phyloP scores from a whole-genome alignment of 371 early-diverging fungal genomes.

The Nematocida sp. region DNA sequence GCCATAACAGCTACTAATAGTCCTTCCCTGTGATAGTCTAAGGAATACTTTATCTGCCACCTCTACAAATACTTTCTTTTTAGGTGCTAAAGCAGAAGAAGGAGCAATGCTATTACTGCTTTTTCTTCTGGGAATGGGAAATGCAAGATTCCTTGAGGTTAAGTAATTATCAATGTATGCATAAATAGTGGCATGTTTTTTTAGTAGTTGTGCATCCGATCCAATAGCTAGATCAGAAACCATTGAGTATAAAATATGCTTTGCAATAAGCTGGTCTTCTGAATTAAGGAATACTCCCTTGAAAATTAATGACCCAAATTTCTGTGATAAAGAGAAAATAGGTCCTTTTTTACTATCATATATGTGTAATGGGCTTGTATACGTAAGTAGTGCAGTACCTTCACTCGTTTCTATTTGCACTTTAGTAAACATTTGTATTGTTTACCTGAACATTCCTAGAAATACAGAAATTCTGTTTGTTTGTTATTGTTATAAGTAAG shows the following conservation, averaged over 20 bases:
- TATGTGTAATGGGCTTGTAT: slow-evolving; percentile 3
- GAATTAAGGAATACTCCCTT: slow-evolving; percentile 39
- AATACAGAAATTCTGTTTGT: slow-evolving; percentile 14
- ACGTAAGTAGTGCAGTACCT: slow-evolving; percentile 25
- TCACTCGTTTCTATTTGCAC: slow-evolving; percentile 54
- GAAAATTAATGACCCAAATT: slow-evolving; percentile 31
- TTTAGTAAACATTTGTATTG: slow-evolving; percentile 47
- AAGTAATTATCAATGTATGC: slow-evolving; percentile 59
- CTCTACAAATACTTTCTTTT: slow-evolving; percentile 54
- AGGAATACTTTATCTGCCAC: slow-evolving; percentile 39
- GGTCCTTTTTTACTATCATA: slow-evolving; percentile 15
- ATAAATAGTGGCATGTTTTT: slow-evolving; percentile 52
- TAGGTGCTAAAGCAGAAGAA: neutral
- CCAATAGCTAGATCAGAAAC: slow-evolving; percentile 31
- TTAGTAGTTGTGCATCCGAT: slow-evolving; percentile 8
- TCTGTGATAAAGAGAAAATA: slow-evolving; percentile 35
- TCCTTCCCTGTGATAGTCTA: slow-evolving; percentile 19
- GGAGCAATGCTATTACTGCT: neutral
- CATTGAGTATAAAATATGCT: slow-evolving; percentile 29
- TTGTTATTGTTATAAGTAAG: neutral
- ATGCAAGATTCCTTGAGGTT: slow-evolving; percentile 44
- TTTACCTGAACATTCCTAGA: neutral
- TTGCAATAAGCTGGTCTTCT: slow-evolving; percentile 47
- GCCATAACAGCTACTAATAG: slow-evolving; percentile 28
- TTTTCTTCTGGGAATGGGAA: slow-evolving; percentile 50